A percentile compares a stretch with the other conserved stretches of the same genome.
phyloP scores from a whole-genome alignment of 192 early-diverging fungal species.

The Diversispora eburnea region DNA sequence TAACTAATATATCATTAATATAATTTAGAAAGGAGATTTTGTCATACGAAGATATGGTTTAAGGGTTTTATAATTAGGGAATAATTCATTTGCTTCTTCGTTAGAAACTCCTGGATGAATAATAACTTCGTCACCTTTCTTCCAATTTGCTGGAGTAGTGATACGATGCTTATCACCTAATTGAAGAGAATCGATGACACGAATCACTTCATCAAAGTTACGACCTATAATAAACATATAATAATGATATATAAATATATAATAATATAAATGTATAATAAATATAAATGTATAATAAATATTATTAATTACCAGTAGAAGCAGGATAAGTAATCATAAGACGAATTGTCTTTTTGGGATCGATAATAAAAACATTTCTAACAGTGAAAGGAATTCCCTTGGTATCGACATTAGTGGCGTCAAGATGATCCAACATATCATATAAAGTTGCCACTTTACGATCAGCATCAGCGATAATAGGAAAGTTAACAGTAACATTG shows the following conservation, averaged over 20 bases:
- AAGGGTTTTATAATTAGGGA: slow-evolving; percentile 76
- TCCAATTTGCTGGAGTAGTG: slow-evolving; percentile 95
- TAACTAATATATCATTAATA: too few species aligned
- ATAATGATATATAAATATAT: background rate
- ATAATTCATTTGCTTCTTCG: slow-evolving; percentile 79
- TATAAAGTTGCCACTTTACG: slow-evolving; percentile 86
- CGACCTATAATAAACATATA: slow-evolving; percentile 51
- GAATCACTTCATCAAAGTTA: slow-evolving; percentile 97
- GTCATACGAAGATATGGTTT: slow-evolving; percentile 83
- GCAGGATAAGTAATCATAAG: slow-evolving; percentile 91
- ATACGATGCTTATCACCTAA: slow-evolving; percentile 83
- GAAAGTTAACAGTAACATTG: slow-evolving; percentile 73
- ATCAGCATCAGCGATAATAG: slow-evolving; percentile 91
- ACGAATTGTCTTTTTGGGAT: slow-evolving; percentile 87
- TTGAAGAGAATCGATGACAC: slow-evolving; percentile 91
- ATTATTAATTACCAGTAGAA: slow-evolving; percentile 46
- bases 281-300: background rate
- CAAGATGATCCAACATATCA: slow-evolving; percentile 97
- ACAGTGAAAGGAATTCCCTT: slow-evolving; percentile 94
- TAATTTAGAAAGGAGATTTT: slow-evolving; percentile 38
- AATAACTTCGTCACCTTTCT: slow-evolving; percentile 82
- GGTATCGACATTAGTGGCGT: slow-evolving; percentile 82
- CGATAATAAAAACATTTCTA: slow-evolving; percentile 93
- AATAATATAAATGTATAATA: background rate
- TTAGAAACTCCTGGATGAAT: slow-evolving; percentile 80